These are phyloP conservation scores for Fusarium multiceps DNA, from an alignment of 2,329 filamentous ascomycete genomes.

Conservation along the genomic window DNA sequence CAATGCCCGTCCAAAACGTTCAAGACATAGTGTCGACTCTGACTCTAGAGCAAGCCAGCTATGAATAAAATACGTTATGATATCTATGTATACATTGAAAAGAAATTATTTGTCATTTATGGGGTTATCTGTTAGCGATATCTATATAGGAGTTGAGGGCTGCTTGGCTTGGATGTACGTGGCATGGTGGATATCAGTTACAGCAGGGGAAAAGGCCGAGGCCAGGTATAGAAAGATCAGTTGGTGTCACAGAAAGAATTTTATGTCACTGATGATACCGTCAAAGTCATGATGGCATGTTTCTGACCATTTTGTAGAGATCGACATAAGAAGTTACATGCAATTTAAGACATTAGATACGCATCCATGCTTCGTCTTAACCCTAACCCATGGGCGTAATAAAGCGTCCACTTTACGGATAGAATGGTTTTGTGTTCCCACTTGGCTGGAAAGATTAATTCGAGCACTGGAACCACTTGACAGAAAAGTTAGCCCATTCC, in stretches of 20 bases:
- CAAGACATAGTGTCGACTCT: slow-evolving; percentile 5
- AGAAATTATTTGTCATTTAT: background rate
- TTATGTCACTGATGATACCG: background rate
- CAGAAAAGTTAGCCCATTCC: background rate
- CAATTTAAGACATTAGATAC: slow-evolving; percentile 1
- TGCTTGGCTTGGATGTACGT: slow-evolving; percentile 25
- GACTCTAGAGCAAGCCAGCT: background rate
- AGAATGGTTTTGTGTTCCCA: slow-evolving; percentile 24
- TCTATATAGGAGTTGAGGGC: background rate
- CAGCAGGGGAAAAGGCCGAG: background rate
- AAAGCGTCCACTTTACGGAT: slow-evolving; percentile 24
- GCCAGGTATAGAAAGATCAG: background rate
- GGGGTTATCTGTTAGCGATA: background rate
- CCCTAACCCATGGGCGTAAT: slow-evolving; percentile 37
- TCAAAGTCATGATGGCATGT: background rate
- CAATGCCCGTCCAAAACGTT: slow-evolving; percentile 18
- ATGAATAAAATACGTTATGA: background rate
- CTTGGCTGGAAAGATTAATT: slow-evolving; percentile 8
- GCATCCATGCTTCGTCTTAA: slow-evolving; percentile 15
- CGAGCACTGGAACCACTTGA: background rate
- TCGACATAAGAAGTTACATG: background rate
- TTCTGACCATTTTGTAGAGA: background rate
- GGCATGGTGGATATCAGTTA: slow-evolving; percentile 18
- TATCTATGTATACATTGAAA: background rate
- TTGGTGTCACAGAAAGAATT: background rate